Evolutionary conservation across 768 basidiomycete genomes (phyloP).

Genomic region (Xerocomus spinulosus): DNA sequence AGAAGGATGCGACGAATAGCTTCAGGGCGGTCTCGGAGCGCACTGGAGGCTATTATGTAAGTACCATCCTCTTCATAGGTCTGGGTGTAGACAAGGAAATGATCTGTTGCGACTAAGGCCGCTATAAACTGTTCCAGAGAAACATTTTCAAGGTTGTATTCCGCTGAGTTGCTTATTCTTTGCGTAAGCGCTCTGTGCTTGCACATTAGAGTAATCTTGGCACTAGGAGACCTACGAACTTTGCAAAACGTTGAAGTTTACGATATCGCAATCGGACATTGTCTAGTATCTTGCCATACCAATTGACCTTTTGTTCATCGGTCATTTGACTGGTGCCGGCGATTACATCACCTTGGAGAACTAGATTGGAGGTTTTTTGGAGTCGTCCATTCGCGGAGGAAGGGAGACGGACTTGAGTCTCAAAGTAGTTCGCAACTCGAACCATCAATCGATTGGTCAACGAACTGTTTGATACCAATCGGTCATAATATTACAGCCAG

Average conservation of each 20-base stretch:
- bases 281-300: slow-evolving; percentile 93
- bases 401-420: slow-evolving; percentile 84
- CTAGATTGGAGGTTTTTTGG: slow-evolving; percentile 28
- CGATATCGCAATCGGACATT: slow-evolving; percentile 88
- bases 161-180: slow-evolving; percentile 89
- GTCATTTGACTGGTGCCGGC: slow-evolving; percentile 52
- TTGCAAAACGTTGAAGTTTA: slow-evolving; percentile 89
- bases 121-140: slow-evolving; percentile 77
- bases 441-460: slow-evolving; percentile 91
- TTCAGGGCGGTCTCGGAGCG: slow-evolving; percentile 71
- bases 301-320: slow-evolving; percentile 74
- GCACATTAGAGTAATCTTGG: slow-evolving; percentile 3
- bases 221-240: slow-evolving; percentile 40
- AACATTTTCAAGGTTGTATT: slow-evolving; percentile 75
- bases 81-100: slow-evolving; percentile 91
- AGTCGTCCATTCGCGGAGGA: slow-evolving; percentile 35
- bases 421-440: slow-evolving; percentile 90
- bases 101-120: slow-evolving; percentile 75
- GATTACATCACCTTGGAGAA: slow-evolving; percentile 35
- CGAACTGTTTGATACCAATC: slow-evolving; percentile 46
- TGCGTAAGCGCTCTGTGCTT: slow-evolving; percentile 61
- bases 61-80: slow-evolving; percentile 84
- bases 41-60: slow-evolving; percentile 81
- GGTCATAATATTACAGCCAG: not conserved
- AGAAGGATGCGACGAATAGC: slow-evolving; percentile 74